Evolutionary conservation across 768 basidiomycete species (phyloP), one percentile per base, ranked within the genome.

Genomic region (Thelephora ganbajun): DNA sequence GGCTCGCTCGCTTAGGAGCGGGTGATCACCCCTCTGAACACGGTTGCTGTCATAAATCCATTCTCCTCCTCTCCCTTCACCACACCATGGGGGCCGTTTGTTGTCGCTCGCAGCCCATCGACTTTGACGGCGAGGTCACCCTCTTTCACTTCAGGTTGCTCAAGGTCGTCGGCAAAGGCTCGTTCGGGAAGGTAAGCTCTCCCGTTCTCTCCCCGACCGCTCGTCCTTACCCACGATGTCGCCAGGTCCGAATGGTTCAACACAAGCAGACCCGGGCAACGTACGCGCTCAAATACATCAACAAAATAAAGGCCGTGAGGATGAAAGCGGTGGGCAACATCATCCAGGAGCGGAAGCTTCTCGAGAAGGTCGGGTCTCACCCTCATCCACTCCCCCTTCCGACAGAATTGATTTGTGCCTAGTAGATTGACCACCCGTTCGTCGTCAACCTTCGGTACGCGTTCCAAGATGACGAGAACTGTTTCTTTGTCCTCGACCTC

Each of bases 381-480:
- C 7, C 12, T 13, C 18, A 14, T 33, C 19, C 16, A 35, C 48
- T 44, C 4, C 11, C 7, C 22, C 16, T 11, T 12, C 20, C 26
- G 23, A 13, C 22, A 18, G 30, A n/a, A 34, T 35, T 39, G 46
- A 41, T 14, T 22, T 33, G 14, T n/a, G 30, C 43, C 19, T 18
- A 30, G 48, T 54, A 88, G 84, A 80, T 96, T 54, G 85, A 92
- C 61, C 87, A 92, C 58, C 79, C 88, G 16, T 93, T 89, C 59
- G 67, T 93, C 42, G 86, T 89, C 51, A 93, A 93, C 63, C 62
- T 94, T 54, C 83, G 88, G 34, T 96, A 93, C 60, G 93, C 93
- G 5, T 98, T 98, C 63, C 93, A 98, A 62, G 93, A 97, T 59
- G 93, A 96, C 56, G 83, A 87, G 54, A 94, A 96, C 62, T 94